Base-by-base conservation (phyloP, 1,284 basidiomycete genomes). In the Ustilago xerochloae region DNA sequence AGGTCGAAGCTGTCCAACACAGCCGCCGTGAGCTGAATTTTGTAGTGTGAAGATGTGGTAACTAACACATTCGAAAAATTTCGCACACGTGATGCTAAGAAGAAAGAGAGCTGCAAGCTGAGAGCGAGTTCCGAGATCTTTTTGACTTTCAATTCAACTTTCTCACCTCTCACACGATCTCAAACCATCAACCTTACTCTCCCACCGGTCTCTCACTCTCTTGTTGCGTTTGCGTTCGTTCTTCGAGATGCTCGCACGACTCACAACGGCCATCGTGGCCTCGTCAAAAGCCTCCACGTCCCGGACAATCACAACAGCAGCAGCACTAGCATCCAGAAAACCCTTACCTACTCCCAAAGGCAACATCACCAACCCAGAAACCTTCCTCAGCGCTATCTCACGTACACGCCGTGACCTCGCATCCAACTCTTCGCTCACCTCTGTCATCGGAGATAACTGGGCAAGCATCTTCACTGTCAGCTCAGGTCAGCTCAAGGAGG, bases 361-460 rank as follows among this genome's bases (percentile, higher is more conserved):
- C 13, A 24, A 48, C 2, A 57, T 73, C 20, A 18, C 52, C 6
- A 53, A 73, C 30, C 55, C 66, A 9, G 53, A 53, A 2, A 29
- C 87, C n/a, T 92, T 93, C 78, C 86, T 93, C 65, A 88, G 88
- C 63, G 88, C 90, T 22, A 91, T 93, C 77, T 91, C 92, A 28
- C 88, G 91, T 38, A 86, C 86, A 9, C 89, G 91, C 41, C 89
- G 87, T 2, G 92, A 92, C 81, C 79, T 90, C 12, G 87, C 71
- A 6, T 58, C 68, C 20, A 77, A 77, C 54, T 75, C 75, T 13
- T 62, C 79, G 9, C 72, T 76, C 36, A 65, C 77, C 9, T 70
- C 75, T 4, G 75, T 69, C 3, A 55, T 88, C 29, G 86, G 86
- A 28, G 86, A 87, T 45, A 61, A 80, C 16, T 93, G 92, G 92